These are phyloP conservation scores for Acacia melanoxylon DNA, from an alignment of 306 rosid genomes.

Conservation along the genomic window DNA sequence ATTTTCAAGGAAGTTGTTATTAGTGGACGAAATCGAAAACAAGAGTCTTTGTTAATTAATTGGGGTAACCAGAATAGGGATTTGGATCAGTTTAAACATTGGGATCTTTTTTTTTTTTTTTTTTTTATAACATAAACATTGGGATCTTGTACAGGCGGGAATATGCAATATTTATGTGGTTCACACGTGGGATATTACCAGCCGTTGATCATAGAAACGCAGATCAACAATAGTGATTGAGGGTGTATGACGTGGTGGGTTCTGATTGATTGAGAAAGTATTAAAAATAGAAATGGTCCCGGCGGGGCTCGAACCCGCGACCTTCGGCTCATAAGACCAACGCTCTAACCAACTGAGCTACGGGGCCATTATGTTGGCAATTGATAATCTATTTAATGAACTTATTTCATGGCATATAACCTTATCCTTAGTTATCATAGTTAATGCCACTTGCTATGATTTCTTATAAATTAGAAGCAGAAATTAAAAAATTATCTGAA, in stretches of 20 bases:
- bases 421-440: too few species aligned
- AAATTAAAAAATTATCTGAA: too few species aligned
- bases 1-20: neutral
- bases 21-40: neutral
- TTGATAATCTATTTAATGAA: rapidly evolving
- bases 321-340: conserved; percentile 37
- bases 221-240: neutral
- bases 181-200: neutral
- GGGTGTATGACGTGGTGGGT: neutral
- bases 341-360: conserved; percentile 35
- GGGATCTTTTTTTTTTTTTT: too few species aligned
- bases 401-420: too few species aligned
- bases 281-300: neutral
- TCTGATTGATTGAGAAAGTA: neutral
- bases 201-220: neutral
- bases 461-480: too few species aligned
- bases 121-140: too few species aligned
- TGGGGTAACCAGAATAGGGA: neutral
- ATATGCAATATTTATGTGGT: neutral
- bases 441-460: too few species aligned
- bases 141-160: neutral
- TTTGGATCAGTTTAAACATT: neutral
- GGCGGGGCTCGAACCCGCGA: conserved; percentile 26
- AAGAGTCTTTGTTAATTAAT: neutral
- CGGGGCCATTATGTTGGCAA: neutral